Evolutionary conservation across 495 filamentous ascomycete genomes (phyloP).

Genomic region (Cryomyces minteri): DNA sequence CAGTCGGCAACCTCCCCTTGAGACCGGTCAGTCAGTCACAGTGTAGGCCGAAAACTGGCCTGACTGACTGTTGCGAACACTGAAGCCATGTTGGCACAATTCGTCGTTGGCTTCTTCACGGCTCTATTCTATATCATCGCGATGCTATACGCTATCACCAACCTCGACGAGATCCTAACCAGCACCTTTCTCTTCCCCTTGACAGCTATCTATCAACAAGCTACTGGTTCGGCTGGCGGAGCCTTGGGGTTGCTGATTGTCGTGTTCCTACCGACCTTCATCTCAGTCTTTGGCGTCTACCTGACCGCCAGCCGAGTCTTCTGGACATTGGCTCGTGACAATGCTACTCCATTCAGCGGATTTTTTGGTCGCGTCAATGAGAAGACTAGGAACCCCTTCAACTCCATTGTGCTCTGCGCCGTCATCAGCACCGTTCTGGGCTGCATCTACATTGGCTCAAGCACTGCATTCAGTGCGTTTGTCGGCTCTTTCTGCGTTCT

Average conservation of each 20-base stretch:
- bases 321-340: constrained; percentile 66
- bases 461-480: constrained; percentile 58
- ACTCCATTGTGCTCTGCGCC: constrained; percentile 46
- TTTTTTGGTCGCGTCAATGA: constrained; percentile 29
- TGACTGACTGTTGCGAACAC: constrained; percentile 44
- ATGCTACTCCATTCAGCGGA: constrained; percentile 31
- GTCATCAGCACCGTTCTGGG: constrained; percentile 43
- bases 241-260: constrained; percentile 49
- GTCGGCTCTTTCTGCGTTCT: constrained; percentile 58
- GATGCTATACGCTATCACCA: constrained; percentile 50
- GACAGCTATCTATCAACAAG: constrained; percentile 59
- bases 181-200: constrained; percentile 45
- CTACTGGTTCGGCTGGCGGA: constrained; percentile 40
- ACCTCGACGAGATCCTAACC: constrained; percentile 37
- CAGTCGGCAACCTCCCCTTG: no score
- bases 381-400: constrained; percentile 41
- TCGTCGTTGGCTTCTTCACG: constrained; percentile 35
- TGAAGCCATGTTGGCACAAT: constrained; percentile 24
- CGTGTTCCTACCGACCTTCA: constrained; percentile 39
- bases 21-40: no score
- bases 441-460: constrained; percentile 52
- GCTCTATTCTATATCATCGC: constrained; percentile 58
- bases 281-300: constrained; percentile 45
- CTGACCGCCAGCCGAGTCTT: constrained; percentile 58
- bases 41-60: no score